Conservation (phyloP, 208 protist genomes). For the Leishmania martiniquensis region DNA sequence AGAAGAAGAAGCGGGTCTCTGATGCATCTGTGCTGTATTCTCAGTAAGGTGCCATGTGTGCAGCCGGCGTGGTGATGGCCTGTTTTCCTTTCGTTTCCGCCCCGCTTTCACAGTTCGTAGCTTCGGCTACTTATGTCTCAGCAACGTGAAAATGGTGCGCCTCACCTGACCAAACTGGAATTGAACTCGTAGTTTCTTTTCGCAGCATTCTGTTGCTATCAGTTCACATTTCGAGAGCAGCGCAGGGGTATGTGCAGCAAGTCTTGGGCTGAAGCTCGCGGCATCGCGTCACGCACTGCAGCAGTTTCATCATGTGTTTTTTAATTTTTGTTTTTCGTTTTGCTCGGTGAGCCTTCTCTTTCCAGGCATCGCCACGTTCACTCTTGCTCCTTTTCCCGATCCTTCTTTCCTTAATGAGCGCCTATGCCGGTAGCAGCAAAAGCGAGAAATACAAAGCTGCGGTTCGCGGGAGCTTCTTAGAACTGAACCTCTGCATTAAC, state of each 20-base stretch:
- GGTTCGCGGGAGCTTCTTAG: not conserved
- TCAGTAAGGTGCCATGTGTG: not conserved
- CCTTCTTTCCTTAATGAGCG: not conserved
- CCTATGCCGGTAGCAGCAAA: not conserved
- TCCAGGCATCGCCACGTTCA: not conserved
- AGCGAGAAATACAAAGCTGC: not conserved
- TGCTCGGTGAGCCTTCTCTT: not conserved
- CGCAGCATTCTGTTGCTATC: not conserved
- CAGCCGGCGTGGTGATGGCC: not conserved
- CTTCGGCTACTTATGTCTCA: not conserved
- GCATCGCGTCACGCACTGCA: not conserved
- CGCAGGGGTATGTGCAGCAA: not conserved
- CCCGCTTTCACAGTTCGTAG: constrained; percentile 7
- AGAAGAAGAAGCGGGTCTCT: not conserved
- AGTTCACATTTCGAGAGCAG: not conserved
- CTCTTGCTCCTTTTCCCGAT: not conserved
- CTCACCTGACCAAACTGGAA: not conserved
- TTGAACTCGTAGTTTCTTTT: not conserved
- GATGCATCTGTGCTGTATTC: constrained; percentile 1
- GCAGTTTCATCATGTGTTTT: not conserved
- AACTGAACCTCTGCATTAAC: not conserved
- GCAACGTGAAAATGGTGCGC: not conserved
- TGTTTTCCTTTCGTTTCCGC: constrained; percentile 9
- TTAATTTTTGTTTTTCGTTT: not conserved
- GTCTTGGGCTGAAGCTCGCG: not conserved